These are phyloP conservation scores for Lactuca saligna DNA, from an alignment of 129 eudicot genomes.

Conservation along the genomic window DNA sequence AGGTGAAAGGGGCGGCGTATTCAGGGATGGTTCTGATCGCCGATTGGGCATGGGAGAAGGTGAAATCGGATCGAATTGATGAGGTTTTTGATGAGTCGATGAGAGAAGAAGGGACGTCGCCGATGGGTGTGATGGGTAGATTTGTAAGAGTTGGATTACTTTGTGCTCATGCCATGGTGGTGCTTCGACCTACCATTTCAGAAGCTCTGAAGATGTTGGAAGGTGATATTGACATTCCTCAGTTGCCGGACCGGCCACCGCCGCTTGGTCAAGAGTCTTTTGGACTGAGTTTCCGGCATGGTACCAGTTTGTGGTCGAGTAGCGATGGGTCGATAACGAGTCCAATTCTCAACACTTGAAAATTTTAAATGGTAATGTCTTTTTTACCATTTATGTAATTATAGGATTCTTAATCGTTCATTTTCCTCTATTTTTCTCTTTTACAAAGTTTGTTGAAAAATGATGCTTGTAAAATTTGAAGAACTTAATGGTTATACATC, in stretches of 20 bases:
- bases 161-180: constrained; percentile 84
- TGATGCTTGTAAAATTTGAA: too few relatives aligned
- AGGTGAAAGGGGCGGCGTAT: constrained; percentile 32
- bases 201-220: constrained; percentile 84
- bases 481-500: too few relatives aligned
- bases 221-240: constrained; percentile 77
- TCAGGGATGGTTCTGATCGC: constrained; percentile 51
- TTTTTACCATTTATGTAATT: not conserved
- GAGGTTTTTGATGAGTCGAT: constrained; percentile 46
- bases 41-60: constrained; percentile 72
- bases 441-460: too few relatives aligned
- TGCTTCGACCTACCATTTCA: constrained; percentile 68
- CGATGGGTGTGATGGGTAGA: constrained; percentile 62
- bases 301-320: constrained; percentile 36
- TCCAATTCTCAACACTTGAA: constrained; percentile 20
- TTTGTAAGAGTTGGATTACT: constrained; percentile 69
- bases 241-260: constrained; percentile 57
- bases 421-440: not conserved
- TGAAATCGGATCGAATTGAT: constrained; percentile 42
- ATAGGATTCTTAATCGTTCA: not conserved
- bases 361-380: too few relatives aligned
- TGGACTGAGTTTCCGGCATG: constrained; percentile 31
- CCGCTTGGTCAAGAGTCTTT: constrained; percentile 59
- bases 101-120: constrained; percentile 43
- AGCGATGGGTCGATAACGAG: constrained; percentile 26